Base-by-base conservation (phyloP, 208 protist species). In the Acanthamoeba culbertsoni region DNA sequence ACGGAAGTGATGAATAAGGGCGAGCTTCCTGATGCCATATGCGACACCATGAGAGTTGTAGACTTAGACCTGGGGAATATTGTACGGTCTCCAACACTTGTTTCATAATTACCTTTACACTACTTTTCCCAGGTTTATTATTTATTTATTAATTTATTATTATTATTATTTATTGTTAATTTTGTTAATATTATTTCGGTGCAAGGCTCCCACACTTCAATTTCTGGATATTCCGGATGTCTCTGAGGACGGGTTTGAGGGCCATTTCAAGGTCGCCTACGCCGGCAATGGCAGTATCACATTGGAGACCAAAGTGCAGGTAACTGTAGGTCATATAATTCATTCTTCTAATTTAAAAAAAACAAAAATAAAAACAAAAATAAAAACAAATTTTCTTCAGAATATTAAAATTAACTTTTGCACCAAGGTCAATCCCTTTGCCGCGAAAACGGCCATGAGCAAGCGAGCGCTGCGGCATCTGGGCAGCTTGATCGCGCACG, bases 221-320 rank as follows among this genome's bases (percentile, higher is more conserved):
- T 59, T 89, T 31, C 8, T 89, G 31, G 79, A 89, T 23, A 89
- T 89, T 33, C 51, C 79, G 8, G 51, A 89, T 35, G 79, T 89
- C 42, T 89, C 79, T 26, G 79, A 89, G 40, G 51, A 89, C 5
- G 55, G 51, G 0, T 89, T 89, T 20, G 55, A 89, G 55, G 79
- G 51, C 0, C 51, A 59, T 51, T 89, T 89, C 55, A 59, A 65
- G 79, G 51, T 89, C 33, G 31, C 79, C 55, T 89, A 89, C 37
- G 28, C 79, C 7, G 79, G 79, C 79, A 46, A 89, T 35, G 79
- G 51, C 79, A 68, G 51, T 51, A 89, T 89, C 79, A 89, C 79
- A 5, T 33, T 89, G 12, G 33, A 68, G 79, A 89, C 79, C 79
- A 89, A 89, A 65, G 79, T 89, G 46, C 79, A 89, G 79, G 79